Evolutionary conservation across 2,329 filamentous ascomycete species (phyloP), one percentile per base, ranked within the genome.

Genomic region (Tolypocladium sp.): DNA sequence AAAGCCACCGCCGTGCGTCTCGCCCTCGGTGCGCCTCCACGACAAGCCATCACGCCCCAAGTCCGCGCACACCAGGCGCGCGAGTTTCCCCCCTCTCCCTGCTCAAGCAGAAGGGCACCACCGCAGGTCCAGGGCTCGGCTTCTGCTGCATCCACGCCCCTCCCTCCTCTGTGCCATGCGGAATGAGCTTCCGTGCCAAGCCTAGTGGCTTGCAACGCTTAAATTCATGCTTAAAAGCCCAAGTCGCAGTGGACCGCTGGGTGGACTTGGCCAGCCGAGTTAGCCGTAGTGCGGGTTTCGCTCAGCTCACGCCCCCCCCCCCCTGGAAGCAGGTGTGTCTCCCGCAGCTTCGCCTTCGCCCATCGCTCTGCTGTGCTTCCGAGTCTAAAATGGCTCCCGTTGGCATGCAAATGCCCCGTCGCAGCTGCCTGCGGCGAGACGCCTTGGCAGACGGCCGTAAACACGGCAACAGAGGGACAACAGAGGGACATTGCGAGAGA

Each of bases 211-310:
- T 72, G 71, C 72, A 76, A 77, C 74, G 75, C 74, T 77, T 77
- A 77, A 77, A 77, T 76, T 76, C 75, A 77, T 77, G 75, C 75
- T 77, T 77, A 77, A 77, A 76, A 69, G 64, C 70, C 65, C 64
- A 62, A 66, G 55, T 56, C 59, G 42, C 54, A 56, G 57, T 58
- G 54, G 53, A 57, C 41, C 51, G 53, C 44, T 51, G 44, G 27
- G 25, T 35, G 56, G 40, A 22, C 51, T 42, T 13, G 35, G 37
- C 40, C 46, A 53, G 64, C 64, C 64, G 63, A 64, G 57, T 62
- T 64, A 63, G 40, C 64, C 63, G 64, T 62, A 59, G 62, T 42
- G 55, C 55, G 40, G 20, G 27, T 57, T 40, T 59, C 52, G 57
- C 52, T 58, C 53, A 41, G 56, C 33, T n/a, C 56, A 59, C 59